Conservation (phyloP, 2,329 filamentous ascomycete genomes). For the Claviceps pusilla region DNA sequence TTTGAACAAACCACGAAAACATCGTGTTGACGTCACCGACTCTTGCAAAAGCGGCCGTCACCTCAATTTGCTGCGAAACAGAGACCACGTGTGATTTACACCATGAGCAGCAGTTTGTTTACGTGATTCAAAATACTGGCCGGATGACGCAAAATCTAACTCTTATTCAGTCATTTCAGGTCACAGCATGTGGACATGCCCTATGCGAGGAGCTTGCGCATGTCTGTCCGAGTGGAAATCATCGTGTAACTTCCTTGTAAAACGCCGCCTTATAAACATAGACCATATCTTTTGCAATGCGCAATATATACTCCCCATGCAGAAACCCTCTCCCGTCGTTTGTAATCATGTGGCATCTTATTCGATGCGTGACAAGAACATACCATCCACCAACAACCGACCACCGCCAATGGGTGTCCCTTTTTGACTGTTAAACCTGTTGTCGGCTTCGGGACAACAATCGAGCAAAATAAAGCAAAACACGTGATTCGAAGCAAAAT, state of each 20-base stretch:
- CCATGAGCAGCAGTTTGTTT: neutral
- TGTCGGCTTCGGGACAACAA: neutral
- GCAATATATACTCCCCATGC: neutral
- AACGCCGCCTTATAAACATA: slow-evolving; percentile 19
- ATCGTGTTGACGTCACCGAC: too few relatives aligned
- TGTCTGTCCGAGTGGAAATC: neutral
- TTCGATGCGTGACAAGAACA: neutral
- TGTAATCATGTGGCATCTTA: neutral
- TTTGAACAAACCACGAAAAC: neutral
- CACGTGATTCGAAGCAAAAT: slow-evolving; percentile 9
- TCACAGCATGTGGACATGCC: slow-evolving; percentile 3
- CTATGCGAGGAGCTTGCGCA: neutral
- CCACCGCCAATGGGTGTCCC: neutral
- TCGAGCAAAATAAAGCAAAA: neutral
- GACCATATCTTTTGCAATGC: neutral
- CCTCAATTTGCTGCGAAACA: neutral
- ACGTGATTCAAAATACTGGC: neutral
- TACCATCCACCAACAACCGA: neutral
- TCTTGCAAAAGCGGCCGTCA: neutral
- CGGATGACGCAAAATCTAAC: slow-evolving; percentile 11
- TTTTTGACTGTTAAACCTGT: neutral
- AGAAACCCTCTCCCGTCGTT: neutral
- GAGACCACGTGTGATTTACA: slow-evolving; percentile 1
- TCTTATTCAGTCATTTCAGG: slow-evolving; percentile 5
- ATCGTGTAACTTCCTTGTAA: slow-evolving; percentile 13